Conservation (phyloP, 306 rosid species). For the Mimosa bimucronata region DNA sequence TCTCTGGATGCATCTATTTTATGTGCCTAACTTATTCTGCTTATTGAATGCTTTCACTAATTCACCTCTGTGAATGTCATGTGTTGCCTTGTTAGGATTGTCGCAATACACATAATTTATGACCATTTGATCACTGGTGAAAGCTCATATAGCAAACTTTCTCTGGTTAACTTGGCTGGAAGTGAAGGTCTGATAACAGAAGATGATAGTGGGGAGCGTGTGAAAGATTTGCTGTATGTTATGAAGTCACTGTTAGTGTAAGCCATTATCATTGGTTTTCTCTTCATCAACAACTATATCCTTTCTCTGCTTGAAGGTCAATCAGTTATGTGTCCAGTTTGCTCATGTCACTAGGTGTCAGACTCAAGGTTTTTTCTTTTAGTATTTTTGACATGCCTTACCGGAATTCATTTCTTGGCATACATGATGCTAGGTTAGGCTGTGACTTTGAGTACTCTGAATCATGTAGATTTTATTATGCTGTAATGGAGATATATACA, state of each 20-base stretch:
- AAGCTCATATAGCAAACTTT: conserved; percentile 85
- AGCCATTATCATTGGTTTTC: conserved; percentile 44
- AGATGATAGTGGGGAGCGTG: conserved; percentile 85
- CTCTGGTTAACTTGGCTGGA: conserved; percentile 93
- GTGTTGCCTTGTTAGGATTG: conserved; percentile 63
- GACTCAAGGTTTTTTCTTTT: conserved; percentile 18
- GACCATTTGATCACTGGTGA: conserved; percentile 77
- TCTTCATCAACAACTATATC: conserved; percentile 26
- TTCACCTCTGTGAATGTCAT: conserved; percentile 42
- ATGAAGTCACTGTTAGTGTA: conserved; percentile 99
- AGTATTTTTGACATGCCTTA: conserved; percentile 16
- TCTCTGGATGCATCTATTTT: conserved; percentile 26
- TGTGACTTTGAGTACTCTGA: not conserved
- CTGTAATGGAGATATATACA: not conserved
- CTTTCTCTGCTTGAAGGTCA: conserved; percentile 25
- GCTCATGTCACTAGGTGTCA: conserved; percentile 1
- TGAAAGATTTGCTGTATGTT: conserved; percentile 93
- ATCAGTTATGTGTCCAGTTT: not conserved
- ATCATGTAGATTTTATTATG: not conserved
- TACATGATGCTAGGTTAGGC: conserved; percentile 24
- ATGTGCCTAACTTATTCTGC: conserved; percentile 1
- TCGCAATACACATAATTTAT: conserved; percentile 73
- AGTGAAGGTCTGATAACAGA: conserved; percentile 90
- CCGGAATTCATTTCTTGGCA: conserved; percentile 29
- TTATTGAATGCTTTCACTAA: conserved; percentile 31